Evolutionary conservation across 306 rosid genomes (phyloP).

Genomic region (Lupinus albus): DNA sequence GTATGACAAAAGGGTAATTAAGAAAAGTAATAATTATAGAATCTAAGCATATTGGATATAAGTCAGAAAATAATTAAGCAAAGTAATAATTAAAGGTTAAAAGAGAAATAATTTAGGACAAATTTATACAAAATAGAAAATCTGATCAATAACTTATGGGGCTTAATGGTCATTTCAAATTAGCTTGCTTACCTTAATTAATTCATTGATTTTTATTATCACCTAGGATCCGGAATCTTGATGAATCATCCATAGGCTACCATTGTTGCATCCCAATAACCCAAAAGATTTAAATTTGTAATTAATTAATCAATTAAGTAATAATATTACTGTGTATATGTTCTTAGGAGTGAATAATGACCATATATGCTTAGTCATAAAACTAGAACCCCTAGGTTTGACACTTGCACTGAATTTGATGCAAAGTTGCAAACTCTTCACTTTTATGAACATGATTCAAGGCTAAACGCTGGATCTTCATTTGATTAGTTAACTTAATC

Average conservation of each 20-base stretch:
- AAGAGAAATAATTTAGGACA: constrained; percentile 26
- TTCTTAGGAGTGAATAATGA: constrained; percentile 40
- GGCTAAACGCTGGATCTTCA: constrained; percentile 47
- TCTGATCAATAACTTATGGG: constrained; percentile 17
- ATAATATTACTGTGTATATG: constrained; percentile 27
- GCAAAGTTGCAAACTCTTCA: constrained; percentile 66
- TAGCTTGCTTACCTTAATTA: constrained; percentile 33
- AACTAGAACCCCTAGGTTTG: constrained; percentile 51
- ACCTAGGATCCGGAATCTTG: constrained; percentile 68
- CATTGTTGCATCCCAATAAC: constrained; percentile 38
- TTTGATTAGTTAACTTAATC: no score
- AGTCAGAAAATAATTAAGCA: constrained; percentile 42
- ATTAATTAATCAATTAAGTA: constrained; percentile 39
- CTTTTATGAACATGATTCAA: constrained; percentile 57
- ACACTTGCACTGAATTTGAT: constrained; percentile 73
- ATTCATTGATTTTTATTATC: constrained; percentile 25
- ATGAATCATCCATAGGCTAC: constrained; percentile 37
- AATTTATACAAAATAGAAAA: constrained; percentile 30
- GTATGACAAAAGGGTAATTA: constrained; percentile 38
- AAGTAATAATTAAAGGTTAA: constrained; percentile 23
- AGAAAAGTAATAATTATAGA: no score
- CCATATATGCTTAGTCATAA: constrained; percentile 17
- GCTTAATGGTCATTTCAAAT: constrained; percentile 39
- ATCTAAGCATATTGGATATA: background rate
- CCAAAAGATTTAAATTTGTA: constrained; percentile 34